phyloP scores from a whole-genome alignment of 495 filamentous ascomycete species.

The Geopyxis carbonaria region DNA sequence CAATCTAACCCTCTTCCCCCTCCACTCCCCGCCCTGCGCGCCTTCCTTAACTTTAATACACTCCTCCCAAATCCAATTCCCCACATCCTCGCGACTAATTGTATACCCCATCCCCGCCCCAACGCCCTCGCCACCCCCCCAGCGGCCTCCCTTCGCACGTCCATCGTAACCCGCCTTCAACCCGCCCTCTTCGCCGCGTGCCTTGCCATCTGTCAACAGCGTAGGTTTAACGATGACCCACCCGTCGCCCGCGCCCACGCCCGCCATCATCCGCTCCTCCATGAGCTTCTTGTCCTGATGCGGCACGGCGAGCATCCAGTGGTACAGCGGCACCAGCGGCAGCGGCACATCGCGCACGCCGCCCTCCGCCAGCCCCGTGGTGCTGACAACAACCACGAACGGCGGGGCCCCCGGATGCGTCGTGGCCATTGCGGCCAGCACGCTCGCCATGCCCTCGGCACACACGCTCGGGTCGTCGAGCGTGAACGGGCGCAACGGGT shows the following conservation, averaged over 20 bases:
- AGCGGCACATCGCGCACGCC: constrained; percentile 26
- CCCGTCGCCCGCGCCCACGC: constrained; percentile 9
- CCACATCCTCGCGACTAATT: constrained; percentile 28
- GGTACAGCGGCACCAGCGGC: constrained; percentile 26
- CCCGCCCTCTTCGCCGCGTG: constrained; percentile 8
- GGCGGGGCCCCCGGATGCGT: background rate
- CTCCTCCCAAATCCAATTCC: constrained; percentile 31
- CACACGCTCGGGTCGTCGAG: constrained; percentile 17
- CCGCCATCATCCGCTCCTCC: constrained; percentile 26
- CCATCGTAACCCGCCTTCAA: constrained; percentile 26
- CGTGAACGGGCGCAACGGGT: constrained; percentile 11
- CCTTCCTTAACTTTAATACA: constrained; percentile 24
- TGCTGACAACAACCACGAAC: background rate
- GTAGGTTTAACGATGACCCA: constrained; percentile 28
- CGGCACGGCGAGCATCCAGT: constrained; percentile 22
- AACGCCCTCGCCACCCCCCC: constrained; percentile 14
- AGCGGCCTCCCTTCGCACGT: constrained; percentile 22
- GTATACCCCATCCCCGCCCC: constrained; percentile 28
- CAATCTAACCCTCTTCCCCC: constrained; percentile 27
- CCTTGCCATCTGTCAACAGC: constrained; percentile 25
- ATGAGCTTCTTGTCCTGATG: constrained; percentile 29
- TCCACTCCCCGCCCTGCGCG: constrained; percentile 25
- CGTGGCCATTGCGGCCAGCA: background rate
- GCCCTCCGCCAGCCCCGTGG: background rate
- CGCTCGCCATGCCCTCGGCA: background rate